Evolutionary conservation across 208 protist genomes (phyloP), one percentile per base, ranked within the genome.

Genomic region (Acanthamoeba quina): DNA sequence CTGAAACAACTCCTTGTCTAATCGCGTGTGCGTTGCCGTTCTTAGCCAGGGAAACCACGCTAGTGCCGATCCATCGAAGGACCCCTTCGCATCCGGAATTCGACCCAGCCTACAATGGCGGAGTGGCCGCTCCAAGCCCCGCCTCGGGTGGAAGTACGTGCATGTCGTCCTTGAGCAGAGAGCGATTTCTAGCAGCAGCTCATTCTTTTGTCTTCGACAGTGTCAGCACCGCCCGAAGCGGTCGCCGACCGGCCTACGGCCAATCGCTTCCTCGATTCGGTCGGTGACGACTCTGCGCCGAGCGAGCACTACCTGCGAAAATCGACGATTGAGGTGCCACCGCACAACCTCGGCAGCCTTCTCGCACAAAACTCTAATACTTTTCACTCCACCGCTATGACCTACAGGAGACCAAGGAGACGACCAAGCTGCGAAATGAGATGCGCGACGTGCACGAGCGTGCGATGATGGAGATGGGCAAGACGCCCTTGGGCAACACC

Each of bases 371-470:
- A n/a, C 15, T 80, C 29, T 13, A 41, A 52, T 80, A 5, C 19
- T 80, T 31, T n/a, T 41, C 11, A 60, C 56, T 13, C 7, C 49
- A 54, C 4, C 4, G 4, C 49, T 11, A 54, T 54, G 7, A 54
- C 49, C 49, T 44, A 21, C 49, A 89, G 58, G 80, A 89, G 52
- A 89, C 80, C 5, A 89, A 64, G 26, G 80, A 89, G 19, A 89
- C 80, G 1, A 89, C 80, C 26, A 89, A 89, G 80, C 58, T n/a
- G n/a, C n/a, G n/a, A n/a, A n/a, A n/a, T n/a, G n/a, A n/a, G n/a
- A n/a, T n/a, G n/a, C n/a, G n/a, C n/a, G n/a, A n/a, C n/a, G n/a
- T n/a, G n/a, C n/a, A n/a, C n/a, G n/a, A n/a, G n/a, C n/a, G n/a
- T n/a, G n/a, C n/a, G n/a, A n/a, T n/a, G n/a, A n/a, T n/a, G n/a